These are phyloP conservation scores for Coprinellus aureogranulatus DNA, from an alignment of 768 basidiomycete genomes.

Conservation along the genomic window DNA sequence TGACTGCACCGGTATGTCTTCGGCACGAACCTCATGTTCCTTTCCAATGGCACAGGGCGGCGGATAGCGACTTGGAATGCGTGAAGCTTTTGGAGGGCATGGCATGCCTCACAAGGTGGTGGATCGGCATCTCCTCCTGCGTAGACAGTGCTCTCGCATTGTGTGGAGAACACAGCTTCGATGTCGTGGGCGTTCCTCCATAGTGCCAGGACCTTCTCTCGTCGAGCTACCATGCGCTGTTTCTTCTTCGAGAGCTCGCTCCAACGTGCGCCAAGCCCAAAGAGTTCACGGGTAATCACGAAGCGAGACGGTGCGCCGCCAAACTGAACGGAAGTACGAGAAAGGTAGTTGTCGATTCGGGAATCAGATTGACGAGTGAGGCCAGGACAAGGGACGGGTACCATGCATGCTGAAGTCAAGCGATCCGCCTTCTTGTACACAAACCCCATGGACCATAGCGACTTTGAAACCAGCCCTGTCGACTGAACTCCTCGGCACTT, in stretches of 20 bases:
- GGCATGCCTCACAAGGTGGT: slow-evolving; percentile 8
- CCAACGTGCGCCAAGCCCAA: background rate
- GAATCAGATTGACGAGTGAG: slow-evolving; percentile 7
- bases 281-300: background rate
- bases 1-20: slow-evolving; percentile 8
- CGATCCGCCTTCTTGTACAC: background rate
- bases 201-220: slow-evolving; percentile 6
- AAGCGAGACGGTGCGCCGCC: slow-evolving; percentile 12
- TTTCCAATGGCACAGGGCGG: slow-evolving; percentile 10
- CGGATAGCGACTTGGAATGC: slow-evolving; percentile 12
- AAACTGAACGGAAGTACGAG: slow-evolving; percentile 5
- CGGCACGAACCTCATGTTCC: slow-evolving; percentile 15
- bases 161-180: slow-evolving; percentile 10
- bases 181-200: background rate
- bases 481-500: slow-evolving; percentile 10
- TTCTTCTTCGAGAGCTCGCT: background rate
- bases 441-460: background rate
- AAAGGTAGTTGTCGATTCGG: slow-evolving; percentile 7
- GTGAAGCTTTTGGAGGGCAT: slow-evolving; percentile 1
- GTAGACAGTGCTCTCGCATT: slow-evolving; percentile 3
- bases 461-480: background rate
- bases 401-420: background rate
- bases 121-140: background rate
- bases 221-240: background rate
- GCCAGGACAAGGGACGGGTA: slow-evolving; percentile 12